A percentile compares a stretch with the other conserved stretches of the same genome.
Conservation (phyloP, 129 eudicot species). For the Flaveria bidentis region DNA sequence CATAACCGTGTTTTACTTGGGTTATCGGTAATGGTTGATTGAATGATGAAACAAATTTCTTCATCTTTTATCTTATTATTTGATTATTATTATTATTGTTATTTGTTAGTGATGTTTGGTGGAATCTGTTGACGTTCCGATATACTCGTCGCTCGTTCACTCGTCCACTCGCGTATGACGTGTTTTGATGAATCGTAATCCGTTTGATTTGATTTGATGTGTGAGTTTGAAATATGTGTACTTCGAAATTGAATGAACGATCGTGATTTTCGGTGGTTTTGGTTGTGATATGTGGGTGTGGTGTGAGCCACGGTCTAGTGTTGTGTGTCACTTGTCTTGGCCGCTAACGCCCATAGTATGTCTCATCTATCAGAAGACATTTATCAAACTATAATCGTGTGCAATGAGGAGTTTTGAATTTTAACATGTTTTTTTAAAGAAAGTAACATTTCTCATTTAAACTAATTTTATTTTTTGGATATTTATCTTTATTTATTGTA, state of each 20-base stretch:
- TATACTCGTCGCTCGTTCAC: background rate
- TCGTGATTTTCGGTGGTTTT: background rate
- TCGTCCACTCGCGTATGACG: background rate
- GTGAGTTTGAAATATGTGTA: background rate
- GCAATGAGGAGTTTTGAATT: too few species aligned
- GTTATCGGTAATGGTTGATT: background rate
- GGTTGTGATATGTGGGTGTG: conserved; percentile 16
- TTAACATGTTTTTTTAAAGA: too few species aligned
- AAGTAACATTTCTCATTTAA: too few species aligned
- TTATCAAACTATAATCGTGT: background rate
- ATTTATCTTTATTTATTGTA: too few species aligned
- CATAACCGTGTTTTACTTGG: conserved; percentile 32
- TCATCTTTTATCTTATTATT: conserved; percentile 7
- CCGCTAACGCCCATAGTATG: conserved; percentile 25
- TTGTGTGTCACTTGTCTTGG: conserved; percentile 32
- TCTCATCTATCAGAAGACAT: background rate
- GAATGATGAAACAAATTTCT: too few species aligned
- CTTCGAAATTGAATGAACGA: background rate
- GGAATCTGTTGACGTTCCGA: conserved; percentile 23
- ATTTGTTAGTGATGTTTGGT: conserved; percentile 3
- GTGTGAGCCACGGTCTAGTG: conserved; percentile 15
- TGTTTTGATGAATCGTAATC: conserved; percentile 11
- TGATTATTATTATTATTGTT: background rate
- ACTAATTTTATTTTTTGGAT: too few species aligned
- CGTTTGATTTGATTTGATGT: background rate